Evolutionary conservation across 768 basidiomycete genomes (phyloP), one percentile per base, ranked within the genome.

Genomic region (Chiua virens): DNA sequence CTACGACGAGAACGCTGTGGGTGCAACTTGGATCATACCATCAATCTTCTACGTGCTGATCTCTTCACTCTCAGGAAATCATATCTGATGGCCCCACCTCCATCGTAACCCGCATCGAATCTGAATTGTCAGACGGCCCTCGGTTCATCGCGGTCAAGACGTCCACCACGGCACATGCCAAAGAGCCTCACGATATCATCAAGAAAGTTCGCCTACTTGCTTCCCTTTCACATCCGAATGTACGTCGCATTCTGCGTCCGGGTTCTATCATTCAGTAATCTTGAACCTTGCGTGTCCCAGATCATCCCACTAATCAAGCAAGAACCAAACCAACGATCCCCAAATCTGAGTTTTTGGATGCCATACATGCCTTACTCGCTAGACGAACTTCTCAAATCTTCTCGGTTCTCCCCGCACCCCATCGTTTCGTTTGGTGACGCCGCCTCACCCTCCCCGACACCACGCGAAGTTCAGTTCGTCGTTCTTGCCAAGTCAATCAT

Each of bases 171-270:
- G 57, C 63, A 11, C 70, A 71, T 35, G 70, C 79, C 14, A 78
- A 75, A 57, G 81, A 84, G 54, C 86, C 86, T 0, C 86, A 88
- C 62, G 85, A 88, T 55, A 83, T 88, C 58, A 56, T 80, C 49
- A 87, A 85, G 60, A 86, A 88, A 63, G 67, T 77, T 28, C 71
- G 82, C 39, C 55, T 86, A 4, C 71, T 88, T 27, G 67, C 69
- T 0, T 59, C 58, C 6, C 59, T 81, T 39, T 71, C 68, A 4
- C 82, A 87, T 64, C 57, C 62, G 8, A 86, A 87, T 58, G 86
- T 84, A 57, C 39, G 81, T 41, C 7, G 25, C 14, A 35, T 50
- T 21, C n/a, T 44, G 8, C 5, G 23, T 6, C 20, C 49, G n/a
- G n/a, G n/a, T n/a, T n/a, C n/a, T 5, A n/a, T 17, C 1, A 32